Percentiles rank a stretch among this genome's conserved stretches.
Conservation (phyloP, 1,139 yeast genomes). For the Zygoascus hellenicus region DNA sequence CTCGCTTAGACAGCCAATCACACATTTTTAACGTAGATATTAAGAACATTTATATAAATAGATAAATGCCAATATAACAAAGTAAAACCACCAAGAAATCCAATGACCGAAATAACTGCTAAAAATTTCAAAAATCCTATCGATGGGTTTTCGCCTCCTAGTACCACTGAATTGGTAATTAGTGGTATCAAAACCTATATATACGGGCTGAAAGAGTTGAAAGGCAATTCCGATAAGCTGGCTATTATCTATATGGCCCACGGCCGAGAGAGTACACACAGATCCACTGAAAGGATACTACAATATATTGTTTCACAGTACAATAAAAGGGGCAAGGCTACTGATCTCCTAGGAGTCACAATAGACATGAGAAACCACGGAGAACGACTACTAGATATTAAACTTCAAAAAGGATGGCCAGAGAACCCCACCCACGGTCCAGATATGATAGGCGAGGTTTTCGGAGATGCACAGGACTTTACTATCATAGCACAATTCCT, state of each 20-base stretch:
- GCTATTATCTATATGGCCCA: conserved; percentile 25
- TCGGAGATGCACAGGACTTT: conserved; percentile 48
- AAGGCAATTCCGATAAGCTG: conserved; percentile 13
- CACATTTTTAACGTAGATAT: too few species aligned
- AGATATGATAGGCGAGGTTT: conserved; percentile 50
- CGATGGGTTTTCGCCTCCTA: background rate
- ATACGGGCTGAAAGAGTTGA: conserved; percentile 24
- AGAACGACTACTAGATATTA: conserved; percentile 36
- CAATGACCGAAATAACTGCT: background rate
- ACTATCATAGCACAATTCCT: conserved; percentile 44
- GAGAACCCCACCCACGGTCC: conserved; percentile 45
- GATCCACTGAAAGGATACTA: conserved; percentile 20
- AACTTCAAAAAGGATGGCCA: conserved; percentile 42
- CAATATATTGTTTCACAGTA: conserved; percentile 19
- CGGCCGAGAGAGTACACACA: conserved; percentile 23
- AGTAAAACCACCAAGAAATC: too few species aligned
- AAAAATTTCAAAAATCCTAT: background rate
- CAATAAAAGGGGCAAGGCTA: conserved; percentile 1
- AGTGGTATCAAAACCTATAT: conserved; percentile 27
- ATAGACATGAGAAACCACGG: conserved; percentile 65
- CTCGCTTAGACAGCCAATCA: too few species aligned
- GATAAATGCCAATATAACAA: too few species aligned
- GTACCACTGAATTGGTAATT: conserved; percentile 13
- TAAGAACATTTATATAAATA: too few species aligned
- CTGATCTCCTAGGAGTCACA: conserved; percentile 40